Percentiles rank a stretch among this genome's conserved stretches.
Evolutionary conservation across 2,329 filamentous ascomycete species (phyloP).

Genomic region (Ciborinia camelliae): DNA sequence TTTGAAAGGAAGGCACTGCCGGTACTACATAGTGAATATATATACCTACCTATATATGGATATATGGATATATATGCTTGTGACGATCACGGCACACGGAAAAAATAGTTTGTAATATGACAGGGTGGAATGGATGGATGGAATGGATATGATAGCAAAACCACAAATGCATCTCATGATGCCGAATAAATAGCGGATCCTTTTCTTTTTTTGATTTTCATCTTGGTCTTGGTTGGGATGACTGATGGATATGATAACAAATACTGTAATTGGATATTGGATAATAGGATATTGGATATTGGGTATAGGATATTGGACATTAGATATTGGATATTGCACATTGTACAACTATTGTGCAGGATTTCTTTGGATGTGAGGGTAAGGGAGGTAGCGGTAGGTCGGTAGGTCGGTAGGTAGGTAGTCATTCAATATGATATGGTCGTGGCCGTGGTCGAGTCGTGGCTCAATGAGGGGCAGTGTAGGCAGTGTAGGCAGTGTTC

Average conservation of each 20-base stretch:
- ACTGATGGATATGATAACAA: not conserved
- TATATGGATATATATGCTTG: not conserved
- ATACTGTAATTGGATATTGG: not conserved
- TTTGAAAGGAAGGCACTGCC: not conserved
- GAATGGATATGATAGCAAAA: not conserved
- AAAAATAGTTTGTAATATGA: not conserved
- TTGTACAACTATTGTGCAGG: too few species aligned
- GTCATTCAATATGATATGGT: too few species aligned
- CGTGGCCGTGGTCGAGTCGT: too few species aligned
- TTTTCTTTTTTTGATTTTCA: not conserved
- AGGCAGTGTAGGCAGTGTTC: too few species aligned
- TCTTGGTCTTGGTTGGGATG: not conserved
- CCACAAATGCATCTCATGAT: not conserved
- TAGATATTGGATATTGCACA: too few species aligned
- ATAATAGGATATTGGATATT: too few species aligned
- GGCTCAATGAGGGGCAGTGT: too few species aligned
- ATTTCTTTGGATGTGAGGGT: too few species aligned
- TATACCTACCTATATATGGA: not conserved
- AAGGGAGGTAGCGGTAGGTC: too few species aligned
- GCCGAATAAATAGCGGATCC: conserved; percentile 5
- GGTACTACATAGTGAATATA: not conserved
- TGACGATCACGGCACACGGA: not conserved
- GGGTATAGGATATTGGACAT: too few species aligned
- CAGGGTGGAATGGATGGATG: not conserved
- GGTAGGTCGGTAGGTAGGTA: too few species aligned